Evolutionary conservation across 176 grass and related monocot genomes (phyloP).

Genomic region (Elymus sibiricus): DNA sequence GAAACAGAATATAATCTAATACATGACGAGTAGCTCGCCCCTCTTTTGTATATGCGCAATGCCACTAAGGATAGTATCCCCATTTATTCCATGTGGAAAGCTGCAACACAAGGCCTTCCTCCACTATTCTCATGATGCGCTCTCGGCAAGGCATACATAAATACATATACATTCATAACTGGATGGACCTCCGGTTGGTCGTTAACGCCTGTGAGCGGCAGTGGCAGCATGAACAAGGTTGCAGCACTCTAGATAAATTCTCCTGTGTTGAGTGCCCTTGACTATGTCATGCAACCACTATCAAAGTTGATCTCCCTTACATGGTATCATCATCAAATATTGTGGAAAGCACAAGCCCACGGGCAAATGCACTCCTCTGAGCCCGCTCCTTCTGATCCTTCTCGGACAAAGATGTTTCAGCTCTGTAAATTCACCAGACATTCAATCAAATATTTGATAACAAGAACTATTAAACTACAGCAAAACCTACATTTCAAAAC

Average conservation of each 20-base stretch:
- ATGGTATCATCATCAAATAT: slow-evolving; percentile 45
- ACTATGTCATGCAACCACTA: background rate
- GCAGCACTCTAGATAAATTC: background rate
- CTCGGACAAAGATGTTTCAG: slow-evolving; percentile 39
- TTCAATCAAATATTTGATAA: slow-evolving; percentile 22
- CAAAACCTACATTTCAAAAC: background rate
- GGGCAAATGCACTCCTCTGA: slow-evolving; percentile 37
- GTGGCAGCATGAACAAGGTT: slow-evolving; percentile 9
- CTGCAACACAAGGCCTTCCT: slow-evolving; percentile 5
- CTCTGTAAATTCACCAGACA: slow-evolving; percentile 25
- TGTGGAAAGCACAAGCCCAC: slow-evolving; percentile 41
- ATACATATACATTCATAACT: slow-evolving; percentile 5
- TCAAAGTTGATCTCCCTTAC: slow-evolving; percentile 16
- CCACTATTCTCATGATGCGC: background rate
- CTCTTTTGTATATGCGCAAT: slow-evolving; percentile 14
- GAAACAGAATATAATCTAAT: slow-evolving; percentile 12
- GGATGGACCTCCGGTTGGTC: background rate
- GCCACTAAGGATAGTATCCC: slow-evolving; percentile 9
- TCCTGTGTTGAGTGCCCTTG: background rate
- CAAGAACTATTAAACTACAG: background rate
- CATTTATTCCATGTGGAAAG: slow-evolving; percentile 33
- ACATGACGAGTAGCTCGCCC: background rate
- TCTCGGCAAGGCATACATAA: background rate
- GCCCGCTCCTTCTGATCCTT: slow-evolving; percentile 47
- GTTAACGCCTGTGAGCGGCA: background rate